A percentile compares a stretch with the other conserved stretches of the same genome.
phyloP scores from a whole-genome alignment of 805 yeast species.

The Zygoascus biomembranicola region DNA sequence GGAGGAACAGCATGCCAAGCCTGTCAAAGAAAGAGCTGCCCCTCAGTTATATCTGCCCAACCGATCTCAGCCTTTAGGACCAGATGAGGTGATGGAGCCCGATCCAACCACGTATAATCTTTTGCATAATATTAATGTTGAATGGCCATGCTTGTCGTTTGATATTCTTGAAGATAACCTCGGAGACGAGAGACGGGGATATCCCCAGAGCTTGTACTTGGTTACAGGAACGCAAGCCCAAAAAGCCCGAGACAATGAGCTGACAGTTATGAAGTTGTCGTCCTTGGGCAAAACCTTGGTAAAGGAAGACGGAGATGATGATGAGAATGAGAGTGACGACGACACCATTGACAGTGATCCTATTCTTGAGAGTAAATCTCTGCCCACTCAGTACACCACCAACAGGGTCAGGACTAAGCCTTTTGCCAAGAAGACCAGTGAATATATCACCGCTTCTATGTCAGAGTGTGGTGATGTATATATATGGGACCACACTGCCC shows the following conservation, averaged over 20 bases:
- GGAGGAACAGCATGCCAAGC: constrained; percentile 18
- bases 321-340: constrained; percentile 62
- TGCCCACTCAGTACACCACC: constrained; percentile 74
- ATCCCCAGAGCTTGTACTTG: constrained; percentile 78
- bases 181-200: constrained; percentile 82
- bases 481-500: constrained; percentile 74
- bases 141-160: constrained; percentile 95
- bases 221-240: constrained; percentile 94
- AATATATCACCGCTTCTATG: constrained; percentile 80
- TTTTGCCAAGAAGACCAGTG: constrained; percentile 62
- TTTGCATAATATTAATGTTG: constrained; percentile 87
- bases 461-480: constrained; percentile 84
- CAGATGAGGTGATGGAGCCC: constrained; percentile 92
- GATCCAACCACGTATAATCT: constrained; percentile 94
- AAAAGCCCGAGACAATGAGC: constrained; percentile 78
- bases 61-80: constrained; percentile 81
- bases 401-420: constrained; percentile 85
- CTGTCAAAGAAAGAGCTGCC: constrained; percentile 32
- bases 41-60: constrained; percentile 70
- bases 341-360: constrained; percentile 75
- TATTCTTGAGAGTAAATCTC: constrained; percentile 73
- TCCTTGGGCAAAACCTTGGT: constrained; percentile 78
- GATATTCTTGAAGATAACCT: constrained; percentile 80
- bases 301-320: constrained; percentile 67
- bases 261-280: constrained; percentile 74